Percentiles rank a stretch among this genome's conserved stretches.
These are phyloP conservation scores for Sphaerosporella brunnea DNA, from an alignment of 495 filamentous ascomycete genomes.

Conservation along the genomic window DNA sequence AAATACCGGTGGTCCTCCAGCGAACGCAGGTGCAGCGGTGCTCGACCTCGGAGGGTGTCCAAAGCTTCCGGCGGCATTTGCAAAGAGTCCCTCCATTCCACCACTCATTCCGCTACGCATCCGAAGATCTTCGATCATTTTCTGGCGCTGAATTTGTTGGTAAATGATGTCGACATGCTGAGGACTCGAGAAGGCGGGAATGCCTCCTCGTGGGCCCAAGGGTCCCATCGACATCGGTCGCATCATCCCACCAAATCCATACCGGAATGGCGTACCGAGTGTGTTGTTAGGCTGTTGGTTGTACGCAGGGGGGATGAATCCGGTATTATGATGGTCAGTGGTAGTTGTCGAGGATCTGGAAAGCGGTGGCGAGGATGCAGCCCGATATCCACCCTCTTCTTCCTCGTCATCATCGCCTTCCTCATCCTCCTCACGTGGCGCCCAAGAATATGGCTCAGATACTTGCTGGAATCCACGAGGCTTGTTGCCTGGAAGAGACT, in stretches of 20 bases:
- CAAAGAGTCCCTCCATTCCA: slow-evolving; percentile 16
- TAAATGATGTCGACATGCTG: slow-evolving; percentile 15
- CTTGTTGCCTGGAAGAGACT: slow-evolving; percentile 3
- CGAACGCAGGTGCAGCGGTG: slow-evolving; percentile 11
- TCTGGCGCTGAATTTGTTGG: slow-evolving; percentile 13
- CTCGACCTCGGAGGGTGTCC: slow-evolving; percentile 3
- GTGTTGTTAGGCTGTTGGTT: slow-evolving; percentile 10
- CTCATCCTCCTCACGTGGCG: neutral
- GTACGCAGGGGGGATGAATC: slow-evolving; percentile 14
- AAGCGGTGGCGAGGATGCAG: slow-evolving; percentile 15
- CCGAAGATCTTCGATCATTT: no score
- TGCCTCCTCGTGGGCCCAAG: slow-evolving; percentile 9
- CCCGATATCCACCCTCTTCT: slow-evolving; percentile 7
- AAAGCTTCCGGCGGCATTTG: neutral
- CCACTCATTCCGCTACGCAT: no score
- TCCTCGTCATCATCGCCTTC: slow-evolving; percentile 2
- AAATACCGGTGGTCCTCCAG: slow-evolving; percentile 16
- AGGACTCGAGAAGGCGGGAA: slow-evolving; percentile 2
- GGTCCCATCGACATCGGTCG: slow-evolving; percentile 18
- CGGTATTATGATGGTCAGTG: slow-evolving; percentile 15
- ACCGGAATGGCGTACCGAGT: slow-evolving; percentile 11
- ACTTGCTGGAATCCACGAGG: slow-evolving; percentile 15
- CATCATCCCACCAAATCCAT: slow-evolving; percentile 13
- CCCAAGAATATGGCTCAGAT: slow-evolving; percentile 16
- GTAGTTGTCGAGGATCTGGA: slow-evolving; percentile 20